phyloP scores from a whole-genome alignment of 2,329 filamentous ascomycete genomes.

The Tolypocladium ophioglossoides region DNA sequence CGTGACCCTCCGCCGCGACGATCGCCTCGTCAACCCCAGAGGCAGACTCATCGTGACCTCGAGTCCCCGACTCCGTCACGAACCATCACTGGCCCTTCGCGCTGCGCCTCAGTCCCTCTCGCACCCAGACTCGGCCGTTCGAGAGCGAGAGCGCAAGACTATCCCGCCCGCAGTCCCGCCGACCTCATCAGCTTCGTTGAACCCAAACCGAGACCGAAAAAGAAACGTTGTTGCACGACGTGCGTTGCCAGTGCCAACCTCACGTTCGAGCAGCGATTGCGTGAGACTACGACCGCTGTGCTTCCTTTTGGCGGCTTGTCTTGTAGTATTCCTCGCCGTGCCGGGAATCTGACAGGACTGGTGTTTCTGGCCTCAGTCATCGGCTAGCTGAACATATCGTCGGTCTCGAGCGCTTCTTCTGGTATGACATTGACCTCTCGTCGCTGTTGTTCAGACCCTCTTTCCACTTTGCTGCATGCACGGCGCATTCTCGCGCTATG shows the following conservation, averaged over 20 bases:
- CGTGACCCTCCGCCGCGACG: not conserved
- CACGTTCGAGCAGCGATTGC: not conserved
- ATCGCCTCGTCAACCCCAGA: not conserved
- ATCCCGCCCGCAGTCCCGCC: not conserved
- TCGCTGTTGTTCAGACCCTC: not conserved
- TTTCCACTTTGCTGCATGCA: not conserved
- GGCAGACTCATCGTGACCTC: not conserved
- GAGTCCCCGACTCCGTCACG: not conserved
- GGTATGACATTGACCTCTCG: not conserved
- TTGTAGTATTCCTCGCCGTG: not conserved
- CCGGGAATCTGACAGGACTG: not conserved
- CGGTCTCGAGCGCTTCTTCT: not conserved
- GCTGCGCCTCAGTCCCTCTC: not conserved
- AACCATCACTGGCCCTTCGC: not conserved
- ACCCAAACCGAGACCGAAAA: constrained; percentile 4
- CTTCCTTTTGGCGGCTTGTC: not conserved
- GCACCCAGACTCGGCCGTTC: not conserved
- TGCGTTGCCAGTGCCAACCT: constrained; percentile 1
- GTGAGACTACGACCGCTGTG: not conserved
- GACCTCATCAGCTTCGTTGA: not conserved
- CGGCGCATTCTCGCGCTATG: not conserved
- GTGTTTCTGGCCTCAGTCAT: not conserved
- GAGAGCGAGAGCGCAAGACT: not conserved
- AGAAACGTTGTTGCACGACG: not conserved
- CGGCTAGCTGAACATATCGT: not conserved